Evolutionary conservation across 2,329 filamentous ascomycete species (phyloP).

Genomic region (Paramyrothecium sp.): DNA sequence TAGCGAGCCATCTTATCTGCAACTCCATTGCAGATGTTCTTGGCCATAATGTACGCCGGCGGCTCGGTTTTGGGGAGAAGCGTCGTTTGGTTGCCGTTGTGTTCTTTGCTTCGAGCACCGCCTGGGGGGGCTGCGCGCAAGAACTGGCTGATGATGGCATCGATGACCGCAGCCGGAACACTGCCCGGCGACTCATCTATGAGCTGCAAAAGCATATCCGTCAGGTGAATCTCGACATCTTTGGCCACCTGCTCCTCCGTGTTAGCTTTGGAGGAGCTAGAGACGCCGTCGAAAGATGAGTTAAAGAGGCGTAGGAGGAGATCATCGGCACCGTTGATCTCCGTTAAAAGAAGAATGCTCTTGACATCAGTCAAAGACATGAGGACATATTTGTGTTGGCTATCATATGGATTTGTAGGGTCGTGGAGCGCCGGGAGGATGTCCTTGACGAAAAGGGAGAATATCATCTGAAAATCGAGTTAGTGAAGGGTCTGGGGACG

Average conservation of each 20-base stretch:
- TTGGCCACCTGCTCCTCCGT: conserved; percentile 83
- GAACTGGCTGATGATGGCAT: conserved; percentile 94
- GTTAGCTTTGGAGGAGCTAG: conserved; percentile 69
- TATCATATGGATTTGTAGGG: conserved; percentile 85
- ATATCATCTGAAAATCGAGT: conserved; percentile 71
- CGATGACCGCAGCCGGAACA: conserved; percentile 79
- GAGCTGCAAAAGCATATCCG: conserved; percentile 76
- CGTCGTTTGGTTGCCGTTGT: conserved; percentile 78
- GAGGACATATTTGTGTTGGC: conserved; percentile 88
- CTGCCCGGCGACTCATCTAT: conserved; percentile 77
- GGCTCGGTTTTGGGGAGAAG: conserved; percentile 85
- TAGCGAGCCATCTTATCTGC: conserved; percentile 94
- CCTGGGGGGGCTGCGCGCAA: conserved; percentile 77
- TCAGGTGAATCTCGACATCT: conserved; percentile 92
- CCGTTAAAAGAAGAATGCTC: conserved; percentile 87
- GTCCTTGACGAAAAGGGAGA: conserved; percentile 79
- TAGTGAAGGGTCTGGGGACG: conserved; percentile 11
- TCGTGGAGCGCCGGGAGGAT: conserved; percentile 84
- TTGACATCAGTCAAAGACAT: conserved; percentile 89
- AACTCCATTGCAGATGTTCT: conserved; percentile 84
- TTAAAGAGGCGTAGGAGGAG: conserved; percentile 82
- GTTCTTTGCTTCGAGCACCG: conserved; percentile 58
- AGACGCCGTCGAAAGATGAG: conserved; percentile 88
- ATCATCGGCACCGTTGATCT: conserved; percentile 78
- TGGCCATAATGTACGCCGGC: conserved; percentile 93